phyloP scores from a whole-genome alignment of 352 stramenopile species.

The Globisporangium camurandrum region DNA sequence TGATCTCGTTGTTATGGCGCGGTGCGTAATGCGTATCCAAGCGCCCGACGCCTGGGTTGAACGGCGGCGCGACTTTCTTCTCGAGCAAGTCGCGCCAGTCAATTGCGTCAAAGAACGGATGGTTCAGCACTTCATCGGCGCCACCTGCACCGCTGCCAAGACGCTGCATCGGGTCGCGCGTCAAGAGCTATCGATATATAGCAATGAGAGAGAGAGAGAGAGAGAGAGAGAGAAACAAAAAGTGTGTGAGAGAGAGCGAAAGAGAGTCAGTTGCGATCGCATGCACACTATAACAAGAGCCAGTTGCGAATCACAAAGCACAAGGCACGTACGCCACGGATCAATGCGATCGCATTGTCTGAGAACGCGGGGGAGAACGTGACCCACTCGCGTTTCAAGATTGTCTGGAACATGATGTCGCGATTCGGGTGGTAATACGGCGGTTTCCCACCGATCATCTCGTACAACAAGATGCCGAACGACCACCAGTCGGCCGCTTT shows the following conservation, averaged over 20 bases:
- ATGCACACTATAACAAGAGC: too few species aligned
- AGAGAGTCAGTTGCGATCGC: too few species aligned
- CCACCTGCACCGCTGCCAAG: slow-evolving; percentile 90
- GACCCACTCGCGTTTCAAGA: slow-evolving; percentile 89
- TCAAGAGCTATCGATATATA: slow-evolving; percentile 89
- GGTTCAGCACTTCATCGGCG: slow-evolving; percentile 85
- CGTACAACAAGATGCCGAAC: slow-evolving; percentile 93
- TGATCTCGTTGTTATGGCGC: slow-evolving; percentile 87
- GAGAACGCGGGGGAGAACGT: slow-evolving; percentile 95
- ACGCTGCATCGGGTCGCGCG: slow-evolving; percentile 91
- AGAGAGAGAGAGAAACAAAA: too few species aligned
- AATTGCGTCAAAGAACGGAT: slow-evolving; percentile 91
- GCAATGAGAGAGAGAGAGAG: too few species aligned
- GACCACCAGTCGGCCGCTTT: slow-evolving; percentile 94
- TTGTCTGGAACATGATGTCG: slow-evolving; percentile 90
- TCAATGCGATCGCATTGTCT: slow-evolving; percentile 80
- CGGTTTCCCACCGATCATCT: slow-evolving; percentile 92
- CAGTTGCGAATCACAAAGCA: too few species aligned
- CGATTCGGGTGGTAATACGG: slow-evolving; percentile 89
- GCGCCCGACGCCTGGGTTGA: slow-evolving; percentile 85
- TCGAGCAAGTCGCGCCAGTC: slow-evolving; percentile 85
- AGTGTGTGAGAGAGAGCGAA: too few species aligned
- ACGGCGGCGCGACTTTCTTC: slow-evolving; percentile 75
- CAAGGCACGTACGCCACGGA: slow-evolving; percentile 81
- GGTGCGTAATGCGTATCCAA: slow-evolving; percentile 83